These are phyloP conservation scores for Pythium aquatile DNA, from an alignment of 352 stramenopile genomes.

Conservation along the genomic window DNA sequence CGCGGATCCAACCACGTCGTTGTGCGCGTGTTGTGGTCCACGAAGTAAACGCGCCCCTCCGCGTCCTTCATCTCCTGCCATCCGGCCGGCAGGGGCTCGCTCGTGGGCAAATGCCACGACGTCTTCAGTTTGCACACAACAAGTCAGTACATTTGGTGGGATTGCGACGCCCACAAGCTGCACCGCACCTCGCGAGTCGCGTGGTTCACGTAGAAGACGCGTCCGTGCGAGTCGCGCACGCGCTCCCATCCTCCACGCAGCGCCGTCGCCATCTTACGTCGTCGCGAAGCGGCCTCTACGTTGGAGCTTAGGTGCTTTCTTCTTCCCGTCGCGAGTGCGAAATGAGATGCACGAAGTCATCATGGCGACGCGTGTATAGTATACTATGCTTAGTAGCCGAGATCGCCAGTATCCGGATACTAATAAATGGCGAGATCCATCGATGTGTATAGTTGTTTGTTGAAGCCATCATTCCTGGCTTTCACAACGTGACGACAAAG, in stretches of 20 bases:
- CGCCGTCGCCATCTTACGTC: conserved; percentile 16
- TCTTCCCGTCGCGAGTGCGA: background rate
- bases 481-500: conserved; percentile 8
- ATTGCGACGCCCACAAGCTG: background rate
- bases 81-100: conserved; percentile 59
- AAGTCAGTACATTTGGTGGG: background rate
- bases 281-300: background rate
- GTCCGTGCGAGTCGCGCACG: conserved; percentile 75
- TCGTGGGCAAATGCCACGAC: conserved; percentile 74
- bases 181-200: conserved; percentile 66
- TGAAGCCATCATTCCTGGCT: background rate
- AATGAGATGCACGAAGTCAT: background rate
- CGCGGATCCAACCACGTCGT: conserved; percentile 85
- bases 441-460: background rate
- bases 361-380: background rate
- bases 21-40: conserved; percentile 71
- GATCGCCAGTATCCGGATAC: background rate
- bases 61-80: conserved; percentile 81
- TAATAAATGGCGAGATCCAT: background rate
- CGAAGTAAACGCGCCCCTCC: conserved; percentile 79
- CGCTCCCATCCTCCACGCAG: conserved; percentile 59
- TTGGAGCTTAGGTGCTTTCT: background rate
- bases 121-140: conserved; percentile 38
- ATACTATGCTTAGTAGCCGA: background rate
- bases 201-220: conserved; percentile 88